Conservation (phyloP, 352 stramenopile species). For the Pythium utonaiense region DNA sequence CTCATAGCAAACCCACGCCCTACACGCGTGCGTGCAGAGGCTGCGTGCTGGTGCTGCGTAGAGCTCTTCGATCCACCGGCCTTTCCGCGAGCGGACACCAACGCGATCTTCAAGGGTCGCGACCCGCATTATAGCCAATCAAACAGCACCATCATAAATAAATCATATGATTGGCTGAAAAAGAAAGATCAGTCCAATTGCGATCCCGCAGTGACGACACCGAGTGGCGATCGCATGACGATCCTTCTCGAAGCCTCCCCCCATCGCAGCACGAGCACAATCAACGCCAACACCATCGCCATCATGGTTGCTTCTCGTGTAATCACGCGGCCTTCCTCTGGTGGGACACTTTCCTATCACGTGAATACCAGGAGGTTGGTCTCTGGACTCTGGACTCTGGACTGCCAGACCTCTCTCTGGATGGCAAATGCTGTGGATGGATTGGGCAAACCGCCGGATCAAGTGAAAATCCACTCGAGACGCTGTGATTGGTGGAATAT, state of each 20-base stretch:
- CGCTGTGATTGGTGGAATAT: constrained; percentile 12
- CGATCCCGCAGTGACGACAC: too few relatives aligned
- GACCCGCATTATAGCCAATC: constrained; percentile 10
- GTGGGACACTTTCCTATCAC: too few relatives aligned
- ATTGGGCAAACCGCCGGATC: too few relatives aligned
- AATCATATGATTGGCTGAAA: constrained; percentile 12
- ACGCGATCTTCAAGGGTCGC: constrained; percentile 26
- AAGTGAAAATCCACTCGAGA: neutral
- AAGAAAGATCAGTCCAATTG: too few relatives aligned
- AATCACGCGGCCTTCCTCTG: too few relatives aligned
- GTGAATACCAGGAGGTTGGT: too few relatives aligned
- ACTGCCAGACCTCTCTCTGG: too few relatives aligned
- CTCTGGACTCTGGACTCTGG: too few relatives aligned
- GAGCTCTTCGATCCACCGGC: neutral
- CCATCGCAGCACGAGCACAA: neutral
- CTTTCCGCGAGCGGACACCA: neutral
- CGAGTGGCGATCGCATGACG: neutral
- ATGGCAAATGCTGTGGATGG: too few relatives aligned
- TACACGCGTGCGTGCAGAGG: too few relatives aligned
- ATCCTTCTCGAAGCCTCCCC: neutral
- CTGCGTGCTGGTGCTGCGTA: neutral
- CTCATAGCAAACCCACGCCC: constrained; percentile 20
- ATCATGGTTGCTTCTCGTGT: too few relatives aligned
- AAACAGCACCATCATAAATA: neutral
- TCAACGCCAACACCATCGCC: too few relatives aligned